Percentiles rank a stretch among this genome's conserved stretches.
phyloP scores from a whole-genome alignment of 2,329 filamentous ascomycete genomes.

The Diaporthe velutina region DNA sequence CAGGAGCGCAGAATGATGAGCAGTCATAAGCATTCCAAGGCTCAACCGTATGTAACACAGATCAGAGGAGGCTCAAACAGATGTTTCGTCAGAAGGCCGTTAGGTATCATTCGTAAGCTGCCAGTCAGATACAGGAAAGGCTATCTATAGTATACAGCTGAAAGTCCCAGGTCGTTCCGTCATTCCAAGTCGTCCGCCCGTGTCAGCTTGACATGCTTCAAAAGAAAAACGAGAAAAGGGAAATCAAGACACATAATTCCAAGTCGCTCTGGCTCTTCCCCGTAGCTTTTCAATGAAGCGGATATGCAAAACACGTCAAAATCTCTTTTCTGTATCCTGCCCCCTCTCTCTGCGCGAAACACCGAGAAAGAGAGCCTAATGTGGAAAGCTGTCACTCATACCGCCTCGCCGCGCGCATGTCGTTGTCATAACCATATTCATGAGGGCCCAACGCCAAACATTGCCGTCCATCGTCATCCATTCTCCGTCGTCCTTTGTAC shows the following conservation, averaged over 20 bases:
- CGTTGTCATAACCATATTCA: slow-evolving; percentile 25
- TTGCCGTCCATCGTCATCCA: background rate
- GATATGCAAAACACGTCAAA: slow-evolving; percentile 14
- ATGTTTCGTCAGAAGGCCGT: slow-evolving; percentile 1
- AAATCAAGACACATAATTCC: background rate
- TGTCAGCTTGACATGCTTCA: background rate
- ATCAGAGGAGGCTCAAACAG: background rate
- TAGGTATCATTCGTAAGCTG: slow-evolving; percentile 32
- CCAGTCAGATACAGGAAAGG: slow-evolving; percentile 28
- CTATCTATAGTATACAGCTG: slow-evolving; percentile 32
- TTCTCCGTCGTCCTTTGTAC: background rate
- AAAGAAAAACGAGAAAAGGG: background rate
- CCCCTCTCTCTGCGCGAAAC: slow-evolving; percentile 16
- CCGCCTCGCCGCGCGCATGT: background rate
- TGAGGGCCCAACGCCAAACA: slow-evolving; percentile 7
- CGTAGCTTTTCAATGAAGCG: background rate
- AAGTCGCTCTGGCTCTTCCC: background rate
- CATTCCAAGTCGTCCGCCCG: background rate
- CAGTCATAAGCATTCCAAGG: background rate
- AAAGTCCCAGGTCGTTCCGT: slow-evolving; percentile 29
- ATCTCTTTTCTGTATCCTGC: slow-evolving; percentile 35
- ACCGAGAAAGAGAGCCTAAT: background rate
- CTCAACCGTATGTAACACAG: background rate
- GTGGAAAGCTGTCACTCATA: background rate
- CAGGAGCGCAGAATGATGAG: background rate